Base-by-base conservation (phyloP, 345 rosid species). In the Tarenaya hassleriana region DNA sequence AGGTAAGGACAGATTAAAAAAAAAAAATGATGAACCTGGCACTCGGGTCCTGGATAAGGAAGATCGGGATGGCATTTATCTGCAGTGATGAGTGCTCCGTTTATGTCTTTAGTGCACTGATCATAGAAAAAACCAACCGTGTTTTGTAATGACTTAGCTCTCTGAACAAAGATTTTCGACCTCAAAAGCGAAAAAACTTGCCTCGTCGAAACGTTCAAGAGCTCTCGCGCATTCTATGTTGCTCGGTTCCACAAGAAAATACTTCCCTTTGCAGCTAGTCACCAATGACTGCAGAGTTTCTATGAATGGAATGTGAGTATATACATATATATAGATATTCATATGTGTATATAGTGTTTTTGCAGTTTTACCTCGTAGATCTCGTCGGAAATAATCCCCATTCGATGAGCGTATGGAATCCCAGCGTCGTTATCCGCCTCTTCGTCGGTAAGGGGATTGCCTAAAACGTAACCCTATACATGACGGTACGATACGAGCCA, bases 301-400 rank as follows among this genome's bases (percentile, higher is more conserved):
- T n/a, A 10, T 37, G 11, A 13, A 10, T 8, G 1, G 8, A 10
- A 24, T 24, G 29, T 24, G 11, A 37, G 11, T 10, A 10, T 10
- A 10, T 24, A 2, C 41, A 37, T 1, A 10, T 3, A 3, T 10
- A 2, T 37, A 2, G 15, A 10, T 37, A 10, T 37, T 13, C n/a
- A n/a, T n/a, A n/a, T 10, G 15, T n/a, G 16, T 12, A 7, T 11
- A 21, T 5, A 24, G 2, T 6, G 1, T n/a, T 24, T 2, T 24
- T 5, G 5, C 58, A 37, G 1, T 2, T 8, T 10, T 33, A 72
- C 88, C 75, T 73, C 68, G 34, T 69, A 69, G 39, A 81, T 82
- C 57, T 81, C 80, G 35, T 81, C 76, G 16, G 88, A 78, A 49
- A 81, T 81, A 27, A 81, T 73, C 37, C 70, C 84, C 82, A 75